phyloP scores from a whole-genome alignment of 2,329 filamentous ascomycete genomes.

The Allantophomopsis lycopodina region DNA sequence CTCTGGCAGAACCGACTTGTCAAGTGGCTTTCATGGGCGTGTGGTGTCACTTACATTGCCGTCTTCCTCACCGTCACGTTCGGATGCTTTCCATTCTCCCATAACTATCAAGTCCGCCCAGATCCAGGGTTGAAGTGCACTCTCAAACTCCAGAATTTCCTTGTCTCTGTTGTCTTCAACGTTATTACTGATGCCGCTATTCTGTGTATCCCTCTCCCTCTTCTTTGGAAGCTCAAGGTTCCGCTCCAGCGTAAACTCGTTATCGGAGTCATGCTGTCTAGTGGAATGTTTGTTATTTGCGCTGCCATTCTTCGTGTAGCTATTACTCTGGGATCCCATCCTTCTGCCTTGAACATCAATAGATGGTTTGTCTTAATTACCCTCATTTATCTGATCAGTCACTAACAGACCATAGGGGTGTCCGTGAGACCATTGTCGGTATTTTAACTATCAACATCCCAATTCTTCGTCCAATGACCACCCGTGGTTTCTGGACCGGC shows the following conservation, averaged over 20 bases:
- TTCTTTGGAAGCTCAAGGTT: slow-evolving; percentile 5
- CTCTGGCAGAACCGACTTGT: slow-evolving; percentile 17
- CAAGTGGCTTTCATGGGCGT: slow-evolving; percentile 8
- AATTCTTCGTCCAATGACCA: slow-evolving; percentile 9
- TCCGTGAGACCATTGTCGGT: slow-evolving; percentile 11
- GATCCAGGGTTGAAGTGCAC: slow-evolving; percentile 7
- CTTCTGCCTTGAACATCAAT: slow-evolving; percentile 10
- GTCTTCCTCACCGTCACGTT: slow-evolving; percentile 5
- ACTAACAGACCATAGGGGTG: slow-evolving; percentile 3
- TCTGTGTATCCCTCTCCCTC: slow-evolving; percentile 4
- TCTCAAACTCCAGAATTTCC: slow-evolving; percentile 6
- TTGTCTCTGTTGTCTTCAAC: slow-evolving; percentile 6
- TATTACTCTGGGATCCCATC: slow-evolving; percentile 18
- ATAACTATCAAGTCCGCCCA: slow-evolving; percentile 5
- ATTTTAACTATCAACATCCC: slow-evolving; percentile 10
- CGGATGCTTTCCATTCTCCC: slow-evolving; percentile 5
- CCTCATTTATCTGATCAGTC: neutral
- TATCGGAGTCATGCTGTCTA: slow-evolving; percentile 5
- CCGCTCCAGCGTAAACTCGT: slow-evolving; percentile 4
- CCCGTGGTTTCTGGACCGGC: slow-evolving; percentile 6
- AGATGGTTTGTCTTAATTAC: slow-evolving; percentile 4
- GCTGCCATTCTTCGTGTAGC: slow-evolving; percentile 6
- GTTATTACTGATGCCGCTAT: slow-evolving; percentile 4
- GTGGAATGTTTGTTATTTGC: slow-evolving; percentile 6
- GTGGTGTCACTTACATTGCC: slow-evolving; percentile 4